Base-by-base conservation (phyloP, 176 grass and related monocot species). In the Lolium multiflorum region DNA sequence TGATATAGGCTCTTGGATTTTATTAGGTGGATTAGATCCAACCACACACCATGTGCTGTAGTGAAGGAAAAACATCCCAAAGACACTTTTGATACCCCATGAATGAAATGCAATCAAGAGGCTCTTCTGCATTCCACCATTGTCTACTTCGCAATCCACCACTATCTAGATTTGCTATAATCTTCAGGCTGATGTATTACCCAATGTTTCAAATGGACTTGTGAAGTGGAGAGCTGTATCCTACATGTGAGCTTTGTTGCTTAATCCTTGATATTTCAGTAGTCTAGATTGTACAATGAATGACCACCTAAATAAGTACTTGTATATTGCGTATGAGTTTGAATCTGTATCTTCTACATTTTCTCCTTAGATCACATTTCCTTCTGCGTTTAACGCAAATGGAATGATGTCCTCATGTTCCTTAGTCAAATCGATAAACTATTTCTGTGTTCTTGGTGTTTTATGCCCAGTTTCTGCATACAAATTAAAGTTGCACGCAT, bases 131-230 rank as follows among this genome's bases (percentile, higher is more conserved):
- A 18, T 49, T 59, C 43, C 35, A 56, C 57, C 25, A 47, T 44
- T 80, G 7, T 18, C 28, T 65, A 20, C 52, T 37, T 66, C 57
- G 38, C 31, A 35, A 35, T 35, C 31, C 31, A 35, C 31, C 31
- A 35, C 31, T 35, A 35, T 35, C 31, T 35, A 35, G 31, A 22
- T 73, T 84, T 44, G 35, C 14, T 18, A 70, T 71, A 25, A 77
- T 74, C 35, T 80, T 16, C 48, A 80, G 3, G 17, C 39, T 74
- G 54, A 72, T 80, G 28, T 77, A 18, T 18, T 64, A 37, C 55
- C n/a, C 11, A 71, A 71, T 82, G n/a, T 70, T 86, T 82, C 37
- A 46, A 72, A 6, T 7, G 71, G 71, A 13, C 46, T 49, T 74
- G 22, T 74, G 71, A 49, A 47, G 12, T 66, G 54, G 48, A 16